phyloP scores from a whole-genome alignment of 129 eudicot genomes.

The Smallanthus sonchifolius region DNA sequence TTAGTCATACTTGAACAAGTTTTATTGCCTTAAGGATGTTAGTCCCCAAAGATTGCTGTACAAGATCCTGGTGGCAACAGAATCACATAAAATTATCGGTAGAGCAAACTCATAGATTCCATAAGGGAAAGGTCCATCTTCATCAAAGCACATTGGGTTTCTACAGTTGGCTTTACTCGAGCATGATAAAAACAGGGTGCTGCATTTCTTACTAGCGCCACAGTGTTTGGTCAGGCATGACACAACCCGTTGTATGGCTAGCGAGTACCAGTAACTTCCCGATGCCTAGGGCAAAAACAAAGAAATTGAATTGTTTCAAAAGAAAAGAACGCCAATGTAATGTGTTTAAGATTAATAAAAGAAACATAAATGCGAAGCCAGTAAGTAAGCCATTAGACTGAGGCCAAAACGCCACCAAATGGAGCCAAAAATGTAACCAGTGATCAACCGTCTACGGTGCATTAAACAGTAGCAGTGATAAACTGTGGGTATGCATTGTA shows the following conservation, averaged over 20 bases:
- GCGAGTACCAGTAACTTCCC: conserved; percentile 55
- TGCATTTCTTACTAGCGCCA: conserved; percentile 21
- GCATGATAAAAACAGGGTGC: conserved; percentile 33
- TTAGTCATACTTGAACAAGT: not conserved
- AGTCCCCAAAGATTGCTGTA: conserved; percentile 56
- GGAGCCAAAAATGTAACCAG: conserved; percentile 59
- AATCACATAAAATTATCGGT: conserved; percentile 37
- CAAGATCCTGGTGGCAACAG: conserved; percentile 30
- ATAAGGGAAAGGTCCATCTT: conserved; percentile 33
- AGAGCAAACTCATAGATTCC: conserved; percentile 48
- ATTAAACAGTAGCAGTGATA: conserved; percentile 45
- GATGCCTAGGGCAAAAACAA: conserved; percentile 26
- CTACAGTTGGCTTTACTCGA: conserved; percentile 26
- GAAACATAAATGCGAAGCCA: conserved; percentile 47
- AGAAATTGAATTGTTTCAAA: not conserved
- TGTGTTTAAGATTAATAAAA: not conserved
- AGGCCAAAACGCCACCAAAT: conserved; percentile 59
- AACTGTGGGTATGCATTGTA: conserved; percentile 51
- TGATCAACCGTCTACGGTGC: conserved; percentile 43
- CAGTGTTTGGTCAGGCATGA: conserved; percentile 45
- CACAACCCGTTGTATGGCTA: conserved; percentile 37
- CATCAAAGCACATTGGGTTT: conserved; percentile 37
- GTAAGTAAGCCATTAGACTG: conserved; percentile 49
- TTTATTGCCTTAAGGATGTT: conserved; percentile 43
- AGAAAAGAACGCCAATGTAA: not conserved